Evolutionary conservation across 1,284 basidiomycete genomes (phyloP).

Genomic region (Rhodofomes roseus): DNA sequence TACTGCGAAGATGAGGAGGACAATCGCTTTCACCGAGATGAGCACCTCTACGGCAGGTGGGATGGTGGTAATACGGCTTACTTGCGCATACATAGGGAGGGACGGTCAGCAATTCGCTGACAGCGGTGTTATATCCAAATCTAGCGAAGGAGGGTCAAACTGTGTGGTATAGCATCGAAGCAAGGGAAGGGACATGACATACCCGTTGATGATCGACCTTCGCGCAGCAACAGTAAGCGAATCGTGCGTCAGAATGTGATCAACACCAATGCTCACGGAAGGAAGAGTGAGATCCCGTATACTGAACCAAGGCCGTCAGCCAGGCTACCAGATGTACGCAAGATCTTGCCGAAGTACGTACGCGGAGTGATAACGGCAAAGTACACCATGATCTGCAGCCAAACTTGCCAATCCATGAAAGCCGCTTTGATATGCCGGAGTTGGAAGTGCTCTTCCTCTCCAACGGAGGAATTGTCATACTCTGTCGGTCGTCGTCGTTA

Average conservation of each 20-base stretch:
- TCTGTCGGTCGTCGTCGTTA: constrained; percentile 30
- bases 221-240: not conserved
- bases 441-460: constrained; percentile 61
- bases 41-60: constrained; percentile 31
- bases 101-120: constrained; percentile 65
- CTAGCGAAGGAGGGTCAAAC: constrained; percentile 22
- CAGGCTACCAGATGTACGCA: not conserved
- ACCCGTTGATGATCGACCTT: constrained; percentile 62
- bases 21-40: constrained; percentile 36
- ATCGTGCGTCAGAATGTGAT: not conserved
- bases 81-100: constrained; percentile 65
- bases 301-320: constrained; percentile 22
- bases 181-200: constrained; percentile 11
- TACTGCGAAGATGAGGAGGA: constrained; percentile 48
- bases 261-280: constrained; percentile 42
- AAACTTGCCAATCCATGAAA: constrained; percentile 64
- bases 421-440: constrained; percentile 50
- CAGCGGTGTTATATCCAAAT: constrained; percentile 52
- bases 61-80: constrained; percentile 36
- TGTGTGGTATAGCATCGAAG: constrained; percentile 34
- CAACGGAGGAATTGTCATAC: constrained; percentile 62
- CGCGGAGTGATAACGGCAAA: constrained; percentile 56
- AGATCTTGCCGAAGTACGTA: constrained; percentile 28
- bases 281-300: constrained; percentile 59
- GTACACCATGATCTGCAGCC: constrained; percentile 54